phyloP scores from a whole-genome alignment of 2,329 filamentous ascomycete species.

The Exophiala phaeomuriformis region DNA sequence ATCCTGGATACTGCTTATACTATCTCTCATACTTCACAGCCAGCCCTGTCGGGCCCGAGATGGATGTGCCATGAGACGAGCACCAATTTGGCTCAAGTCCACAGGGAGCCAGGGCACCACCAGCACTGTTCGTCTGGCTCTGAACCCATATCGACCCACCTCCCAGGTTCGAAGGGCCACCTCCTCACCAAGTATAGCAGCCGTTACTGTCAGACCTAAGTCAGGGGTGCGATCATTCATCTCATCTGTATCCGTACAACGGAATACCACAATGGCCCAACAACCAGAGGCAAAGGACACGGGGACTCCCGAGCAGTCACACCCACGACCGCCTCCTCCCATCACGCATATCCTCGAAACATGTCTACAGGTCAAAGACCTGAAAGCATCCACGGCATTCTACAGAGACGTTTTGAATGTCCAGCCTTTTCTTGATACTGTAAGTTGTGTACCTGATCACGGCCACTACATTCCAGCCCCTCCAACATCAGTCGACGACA shows the following conservation, averaged over 20 bases:
- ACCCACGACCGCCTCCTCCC: constrained; percentile 16
- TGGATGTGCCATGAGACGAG: not conserved
- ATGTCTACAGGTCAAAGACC: constrained; percentile 29
- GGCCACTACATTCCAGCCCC: not conserved
- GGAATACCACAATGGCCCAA: not conserved
- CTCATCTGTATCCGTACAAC: too few species aligned
- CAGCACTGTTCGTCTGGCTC: not conserved
- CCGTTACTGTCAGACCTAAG: too few species aligned
- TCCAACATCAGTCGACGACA: too few species aligned
- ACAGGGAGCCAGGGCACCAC: not conserved
- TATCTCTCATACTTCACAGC: too few species aligned
- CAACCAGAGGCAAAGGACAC: not conserved
- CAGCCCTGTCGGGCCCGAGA: not conserved
- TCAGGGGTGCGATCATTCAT: too few species aligned
- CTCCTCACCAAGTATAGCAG: too few species aligned
- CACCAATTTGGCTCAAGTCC: not conserved
- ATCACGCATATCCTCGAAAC: constrained; percentile 31
- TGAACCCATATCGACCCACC: not conserved
- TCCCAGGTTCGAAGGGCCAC: not conserved
- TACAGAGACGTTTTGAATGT: constrained; percentile 27
- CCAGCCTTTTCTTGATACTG: constrained; percentile 23
- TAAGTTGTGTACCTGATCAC: too few species aligned
- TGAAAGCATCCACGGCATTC: constrained; percentile 26
- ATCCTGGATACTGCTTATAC: too few species aligned
- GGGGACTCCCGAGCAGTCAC: not conserved